Evolutionary conservation across 2,329 filamentous ascomycete genomes (phyloP), one percentile per base, ranked within the genome.

Genomic region (Arthroderma sp.): DNA sequence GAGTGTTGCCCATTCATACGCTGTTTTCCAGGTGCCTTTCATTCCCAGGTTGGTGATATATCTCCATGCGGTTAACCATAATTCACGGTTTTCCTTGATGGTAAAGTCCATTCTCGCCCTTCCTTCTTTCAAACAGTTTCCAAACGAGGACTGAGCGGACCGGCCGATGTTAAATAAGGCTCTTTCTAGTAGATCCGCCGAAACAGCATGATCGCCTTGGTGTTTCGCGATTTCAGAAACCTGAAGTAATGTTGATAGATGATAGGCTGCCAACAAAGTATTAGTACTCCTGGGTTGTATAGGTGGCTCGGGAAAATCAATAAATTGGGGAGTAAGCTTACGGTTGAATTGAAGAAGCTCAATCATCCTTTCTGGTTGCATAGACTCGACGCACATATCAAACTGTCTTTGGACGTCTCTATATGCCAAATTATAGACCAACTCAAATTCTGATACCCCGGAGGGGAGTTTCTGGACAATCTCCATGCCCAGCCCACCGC

Each of bases 151-250:
- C 48, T 91, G 80, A 0, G 86, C 80, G 3, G 87, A 84, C 33
- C 89, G 78, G n/a, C 89, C 91, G 59, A 96, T 89, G 0, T 85
- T 84, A 66, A 95, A 96, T 4, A 98, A 73, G 0, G 89, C 88
- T 38, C 91, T 77, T 65, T 96, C 89, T 44, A 93, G 78, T 1
- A 96, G 74, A 56, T 96, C 88, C 3, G 86, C 82, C 0, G 89
- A 81, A 3, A 91, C 76, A 1, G 88, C 78, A 60, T 87, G 82
- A 58, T 96, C 91, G 43, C 86, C 79, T 58, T 95, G 86, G 53
- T 94, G 84, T 60, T 91, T 89, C 8, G 87, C 87, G 41, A 96
- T 83, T 59, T 86, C 86, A 50, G 86, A 93, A 29, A 94, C 87
- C 60, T 95, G 88, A 22, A 96, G 78, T n/a, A 96, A 74, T 2